phyloP scores from a whole-genome alignment of 768 basidiomycete genomes.

The Boletus huronensis region DNA sequence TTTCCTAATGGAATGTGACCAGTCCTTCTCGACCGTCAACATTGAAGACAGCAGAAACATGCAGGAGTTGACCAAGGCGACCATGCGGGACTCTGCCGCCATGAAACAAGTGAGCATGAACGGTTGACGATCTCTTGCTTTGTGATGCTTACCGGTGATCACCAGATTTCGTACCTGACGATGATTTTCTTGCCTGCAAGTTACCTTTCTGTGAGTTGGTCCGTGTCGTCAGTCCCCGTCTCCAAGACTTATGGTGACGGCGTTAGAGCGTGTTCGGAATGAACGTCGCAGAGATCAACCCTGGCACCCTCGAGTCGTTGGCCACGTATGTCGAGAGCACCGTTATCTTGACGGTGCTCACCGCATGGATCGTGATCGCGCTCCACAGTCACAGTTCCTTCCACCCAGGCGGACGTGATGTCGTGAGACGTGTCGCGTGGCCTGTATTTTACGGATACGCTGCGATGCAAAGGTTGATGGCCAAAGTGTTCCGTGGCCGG shows the following conservation, averaged over 20 bases:
- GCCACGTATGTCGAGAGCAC: conserved; percentile 41
- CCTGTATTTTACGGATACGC: conserved; percentile 8
- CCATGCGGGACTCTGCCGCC: conserved; percentile 40
- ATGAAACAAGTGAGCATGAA: conserved; percentile 31
- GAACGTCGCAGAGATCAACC: conserved; percentile 32
- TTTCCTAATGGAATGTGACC: background rate
- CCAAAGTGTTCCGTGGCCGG: background rate
- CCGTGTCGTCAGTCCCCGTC: too few relatives aligned
- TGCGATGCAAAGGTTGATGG: background rate
- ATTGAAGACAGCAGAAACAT: conserved; percentile 55
- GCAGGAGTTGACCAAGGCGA: conserved; percentile 47
- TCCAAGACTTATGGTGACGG: conserved; percentile 1
- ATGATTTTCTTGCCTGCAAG: conserved; percentile 60
- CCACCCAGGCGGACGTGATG: conserved; percentile 6
- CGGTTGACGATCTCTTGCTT: background rate
- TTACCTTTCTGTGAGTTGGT: conserved; percentile 34
- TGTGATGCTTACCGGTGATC: background rate
- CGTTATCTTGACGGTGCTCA: conserved; percentile 46
- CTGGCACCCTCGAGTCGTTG: conserved; percentile 30
- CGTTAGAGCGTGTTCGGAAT: conserved; percentile 32
- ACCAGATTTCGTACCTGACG: conserved; percentile 53
- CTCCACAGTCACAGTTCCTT: conserved; percentile 37
- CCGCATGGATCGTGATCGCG: conserved; percentile 55
- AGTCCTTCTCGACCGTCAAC: conserved; percentile 62
- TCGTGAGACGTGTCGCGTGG: conserved; percentile 20